phyloP scores from a whole-genome alignment of 495 filamentous ascomycete species.

The Neurospora sp. region DNA sequence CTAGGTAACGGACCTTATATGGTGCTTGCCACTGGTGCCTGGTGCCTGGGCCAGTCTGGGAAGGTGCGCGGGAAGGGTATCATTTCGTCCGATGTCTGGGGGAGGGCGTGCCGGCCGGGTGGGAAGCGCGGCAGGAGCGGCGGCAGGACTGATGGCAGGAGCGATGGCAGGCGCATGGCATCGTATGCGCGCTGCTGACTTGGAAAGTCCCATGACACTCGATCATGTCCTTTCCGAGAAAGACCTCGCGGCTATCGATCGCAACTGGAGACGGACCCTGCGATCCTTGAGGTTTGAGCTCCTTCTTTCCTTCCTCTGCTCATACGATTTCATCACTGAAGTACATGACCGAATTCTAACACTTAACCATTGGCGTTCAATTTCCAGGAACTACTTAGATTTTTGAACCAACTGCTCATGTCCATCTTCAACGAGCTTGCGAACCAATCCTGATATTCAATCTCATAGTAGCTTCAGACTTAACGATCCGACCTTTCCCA shows the following conservation, averaged over 20 bases:
- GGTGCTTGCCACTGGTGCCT: not conserved
- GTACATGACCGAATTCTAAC: not conserved
- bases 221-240: not conserved
- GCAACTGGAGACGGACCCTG: not conserved
- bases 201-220: not conserved
- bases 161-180: not conserved
- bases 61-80: not conserved
- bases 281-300: not conserved
- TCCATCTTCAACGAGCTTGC: not conserved
- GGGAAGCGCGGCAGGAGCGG: not conserved
- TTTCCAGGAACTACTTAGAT: not conserved
- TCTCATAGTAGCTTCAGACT: not conserved
- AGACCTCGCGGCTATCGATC: not conserved
- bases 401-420: not conserved
- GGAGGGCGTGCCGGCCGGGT: not conserved
- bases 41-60: not conserved
- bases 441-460: not conserved
- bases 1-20: not conserved
- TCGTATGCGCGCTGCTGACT: not conserved
- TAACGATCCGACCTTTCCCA: not conserved
- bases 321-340: not conserved
- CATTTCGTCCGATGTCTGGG: not conserved
- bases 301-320: not conserved
- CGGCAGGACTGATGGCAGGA: not conserved
- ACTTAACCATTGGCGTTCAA: not conserved